A percentile compares a stretch with the other conserved stretches of the same genome.
phyloP scores from a whole-genome alignment of 805 yeast genomes.

The Nakazawaea wyomingensis region DNA sequence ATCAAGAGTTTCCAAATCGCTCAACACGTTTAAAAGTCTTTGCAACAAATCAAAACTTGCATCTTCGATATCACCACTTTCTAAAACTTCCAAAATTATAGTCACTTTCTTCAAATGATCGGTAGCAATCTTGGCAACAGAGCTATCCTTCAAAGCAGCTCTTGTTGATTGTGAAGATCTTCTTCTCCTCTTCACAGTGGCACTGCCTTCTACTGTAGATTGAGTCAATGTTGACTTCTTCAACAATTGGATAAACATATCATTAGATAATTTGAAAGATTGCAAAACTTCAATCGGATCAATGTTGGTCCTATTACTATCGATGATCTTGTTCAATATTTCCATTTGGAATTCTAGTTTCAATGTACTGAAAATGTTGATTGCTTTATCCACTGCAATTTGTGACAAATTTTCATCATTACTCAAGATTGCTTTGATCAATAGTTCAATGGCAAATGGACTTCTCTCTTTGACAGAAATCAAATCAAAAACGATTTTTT shows the following conservation, averaged over 20 bases:
- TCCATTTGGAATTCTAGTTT: slow-evolving; percentile 52
- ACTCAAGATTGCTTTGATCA: slow-evolving; percentile 48
- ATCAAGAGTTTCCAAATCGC: slow-evolving; percentile 80
- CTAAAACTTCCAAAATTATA: slow-evolving; percentile 66
- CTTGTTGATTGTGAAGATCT: slow-evolving; percentile 71
- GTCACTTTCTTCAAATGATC: slow-evolving; percentile 75
- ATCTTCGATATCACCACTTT: slow-evolving; percentile 13
- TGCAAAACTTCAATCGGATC: slow-evolving; percentile 52
- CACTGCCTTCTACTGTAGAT: slow-evolving; percentile 29
- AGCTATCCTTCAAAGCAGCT: slow-evolving; percentile 70
- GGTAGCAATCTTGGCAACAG: slow-evolving; percentile 70
- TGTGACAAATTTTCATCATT: slow-evolving; percentile 38
- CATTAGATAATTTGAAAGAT: slow-evolving; percentile 47
- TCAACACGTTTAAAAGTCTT: slow-evolving; percentile 49
- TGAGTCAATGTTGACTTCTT: slow-evolving; percentile 34
- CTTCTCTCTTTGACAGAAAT: slow-evolving; percentile 60
- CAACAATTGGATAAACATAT: slow-evolving; percentile 54
- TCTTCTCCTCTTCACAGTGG: slow-evolving; percentile 68
- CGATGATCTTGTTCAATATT: slow-evolving; percentile 56
- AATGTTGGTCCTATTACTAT: slow-evolving; percentile 36
- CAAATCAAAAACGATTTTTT: slow-evolving; percentile 49
- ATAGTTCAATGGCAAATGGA: slow-evolving; percentile 52
- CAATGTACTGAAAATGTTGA: slow-evolving; percentile 51
- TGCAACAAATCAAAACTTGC: slow-evolving; percentile 33
- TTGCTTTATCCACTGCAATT: slow-evolving; percentile 45